These are phyloP conservation scores for Fraxinus nigra DNA, from an alignment of 305 asterid species.

Conservation along the genomic window DNA sequence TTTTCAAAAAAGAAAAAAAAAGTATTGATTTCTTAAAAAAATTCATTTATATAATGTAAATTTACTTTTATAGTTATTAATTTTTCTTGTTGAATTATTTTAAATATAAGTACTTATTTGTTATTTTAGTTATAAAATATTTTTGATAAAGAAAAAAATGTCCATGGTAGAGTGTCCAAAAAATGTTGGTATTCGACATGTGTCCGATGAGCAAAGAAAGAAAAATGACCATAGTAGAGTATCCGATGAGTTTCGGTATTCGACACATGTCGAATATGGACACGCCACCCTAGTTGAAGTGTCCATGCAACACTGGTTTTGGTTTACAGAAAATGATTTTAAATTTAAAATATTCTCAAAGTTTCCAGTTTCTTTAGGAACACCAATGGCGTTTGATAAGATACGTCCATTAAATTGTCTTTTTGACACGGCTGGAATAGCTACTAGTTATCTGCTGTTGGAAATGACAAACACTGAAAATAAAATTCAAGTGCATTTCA, in stretches of 20 bases:
- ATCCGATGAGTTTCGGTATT: neutral
- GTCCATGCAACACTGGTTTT: neutral
- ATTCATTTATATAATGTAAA: neutral
- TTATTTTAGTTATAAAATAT: neutral
- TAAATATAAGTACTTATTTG: neutral
- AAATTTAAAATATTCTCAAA: neutral
- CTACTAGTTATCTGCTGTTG: constrained; percentile 6
- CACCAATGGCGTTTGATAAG: constrained; percentile 3
- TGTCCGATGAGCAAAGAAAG: neutral
- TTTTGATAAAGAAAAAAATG: neutral
- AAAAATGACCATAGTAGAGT: neutral
- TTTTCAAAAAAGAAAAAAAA: neutral
- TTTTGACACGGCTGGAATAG: neutral
- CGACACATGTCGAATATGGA: neutral
- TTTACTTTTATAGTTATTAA: neutral
- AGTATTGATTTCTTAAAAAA: neutral
- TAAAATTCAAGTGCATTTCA: neutral
- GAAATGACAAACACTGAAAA: neutral
- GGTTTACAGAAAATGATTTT: neutral
- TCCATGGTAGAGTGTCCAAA: neutral
- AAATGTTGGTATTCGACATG: neutral
- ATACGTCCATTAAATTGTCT: neutral
- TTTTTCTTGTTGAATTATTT: neutral
- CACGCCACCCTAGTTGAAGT: neutral
- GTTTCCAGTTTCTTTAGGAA: neutral